Conservation (phyloP, 139 green algal genomes). For the Eudorina sp. region DNA sequence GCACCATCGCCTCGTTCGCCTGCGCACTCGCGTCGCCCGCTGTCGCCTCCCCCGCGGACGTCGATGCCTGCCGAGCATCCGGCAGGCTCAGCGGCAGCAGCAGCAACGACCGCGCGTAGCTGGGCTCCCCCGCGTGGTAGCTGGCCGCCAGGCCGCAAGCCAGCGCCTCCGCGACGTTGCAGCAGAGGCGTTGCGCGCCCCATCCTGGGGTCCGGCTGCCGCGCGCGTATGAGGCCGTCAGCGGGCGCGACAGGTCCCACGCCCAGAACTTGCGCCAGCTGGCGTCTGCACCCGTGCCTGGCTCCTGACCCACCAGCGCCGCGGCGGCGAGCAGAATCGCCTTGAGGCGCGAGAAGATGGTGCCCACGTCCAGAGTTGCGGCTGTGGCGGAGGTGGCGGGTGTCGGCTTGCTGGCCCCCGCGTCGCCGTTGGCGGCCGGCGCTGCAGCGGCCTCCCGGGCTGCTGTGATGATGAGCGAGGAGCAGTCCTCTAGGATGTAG, state of each 20-base stretch:
- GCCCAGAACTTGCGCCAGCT: conserved; percentile 24
- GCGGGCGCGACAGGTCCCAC: conserved; percentile 47
- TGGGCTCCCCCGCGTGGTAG: neutral
- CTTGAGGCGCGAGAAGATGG: conserved; percentile 51
- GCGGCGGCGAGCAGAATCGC: conserved; percentile 44
- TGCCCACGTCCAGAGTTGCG: neutral
- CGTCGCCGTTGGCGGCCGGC: neutral
- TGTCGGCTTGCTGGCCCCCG: neutral
- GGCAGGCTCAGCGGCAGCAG: conserved; percentile 47
- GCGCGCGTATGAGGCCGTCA: conserved; percentile 23
- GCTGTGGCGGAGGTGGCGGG: neutral
- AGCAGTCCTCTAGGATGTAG: conserved; percentile 51
- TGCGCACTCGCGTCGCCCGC: neutral
- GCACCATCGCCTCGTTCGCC: conserved; percentile 29
- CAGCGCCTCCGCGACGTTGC: conserved; percentile 50
- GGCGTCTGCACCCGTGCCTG: neutral
- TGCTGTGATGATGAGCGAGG: conserved; percentile 34
- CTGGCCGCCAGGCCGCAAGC: conserved; percentile 24
- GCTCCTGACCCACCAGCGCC: conserved; percentile 9
- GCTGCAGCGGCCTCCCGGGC: neutral
- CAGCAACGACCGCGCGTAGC: conserved; percentile 48
- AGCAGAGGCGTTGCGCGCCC: conserved; percentile 53
- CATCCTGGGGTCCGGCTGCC: conserved; percentile 8
- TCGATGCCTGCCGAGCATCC: neutral
- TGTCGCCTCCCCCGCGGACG: neutral